Percentiles rank a stretch among this genome's conserved stretches.
These are phyloP conservation scores for Begonia masoniana DNA, from an alignment of 306 rosid genomes.

Conservation along the genomic window DNA sequence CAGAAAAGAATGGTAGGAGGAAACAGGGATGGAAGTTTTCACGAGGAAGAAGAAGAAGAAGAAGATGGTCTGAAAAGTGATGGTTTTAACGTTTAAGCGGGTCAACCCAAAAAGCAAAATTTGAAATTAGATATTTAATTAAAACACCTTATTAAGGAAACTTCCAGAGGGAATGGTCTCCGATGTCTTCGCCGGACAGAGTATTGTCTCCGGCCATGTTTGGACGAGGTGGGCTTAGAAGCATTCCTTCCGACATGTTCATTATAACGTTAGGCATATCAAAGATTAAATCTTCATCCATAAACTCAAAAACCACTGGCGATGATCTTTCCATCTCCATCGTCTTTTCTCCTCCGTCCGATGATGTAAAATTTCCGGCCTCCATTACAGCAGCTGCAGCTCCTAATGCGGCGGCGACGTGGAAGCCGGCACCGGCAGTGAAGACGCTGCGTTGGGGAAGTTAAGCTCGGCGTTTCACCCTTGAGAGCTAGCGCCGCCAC, in stretches of 20 bases:
- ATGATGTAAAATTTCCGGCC: conserved; percentile 17
- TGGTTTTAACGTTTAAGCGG: too few relatives aligned
- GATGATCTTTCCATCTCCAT: conserved; percentile 1
- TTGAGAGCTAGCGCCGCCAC: conserved; percentile 88
- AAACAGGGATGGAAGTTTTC: too few relatives aligned
- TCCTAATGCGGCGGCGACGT: conserved; percentile 47
- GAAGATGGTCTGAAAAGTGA: too few relatives aligned
- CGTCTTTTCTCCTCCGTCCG: not conserved
- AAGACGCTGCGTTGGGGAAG: conserved; percentile 71
- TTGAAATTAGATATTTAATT: too few relatives aligned
- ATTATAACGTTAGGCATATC: conserved; percentile 72
- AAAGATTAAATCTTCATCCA: conserved; percentile 85
- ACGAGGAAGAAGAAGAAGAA: too few relatives aligned
- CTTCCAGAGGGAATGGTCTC: conserved; percentile 35
- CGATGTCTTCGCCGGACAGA: conserved; percentile 6
- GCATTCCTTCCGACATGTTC: conserved; percentile 92
- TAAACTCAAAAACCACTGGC: conserved; percentile 9
- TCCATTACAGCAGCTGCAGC: conserved; percentile 35
- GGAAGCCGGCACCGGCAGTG: conserved; percentile 73
- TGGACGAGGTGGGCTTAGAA: conserved; percentile 84
- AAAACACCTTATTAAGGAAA: too few relatives aligned
- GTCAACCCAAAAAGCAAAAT: too few relatives aligned
- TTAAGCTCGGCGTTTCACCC: conserved; percentile 62
- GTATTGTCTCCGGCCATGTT: conserved; percentile 14
- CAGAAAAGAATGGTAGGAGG: too few relatives aligned